A percentile compares a stretch with the other conserved stretches of the same genome.
Evolutionary conservation across 352 stramenopile genomes (phyloP).

Genomic region (Globisporangium alternatum): DNA sequence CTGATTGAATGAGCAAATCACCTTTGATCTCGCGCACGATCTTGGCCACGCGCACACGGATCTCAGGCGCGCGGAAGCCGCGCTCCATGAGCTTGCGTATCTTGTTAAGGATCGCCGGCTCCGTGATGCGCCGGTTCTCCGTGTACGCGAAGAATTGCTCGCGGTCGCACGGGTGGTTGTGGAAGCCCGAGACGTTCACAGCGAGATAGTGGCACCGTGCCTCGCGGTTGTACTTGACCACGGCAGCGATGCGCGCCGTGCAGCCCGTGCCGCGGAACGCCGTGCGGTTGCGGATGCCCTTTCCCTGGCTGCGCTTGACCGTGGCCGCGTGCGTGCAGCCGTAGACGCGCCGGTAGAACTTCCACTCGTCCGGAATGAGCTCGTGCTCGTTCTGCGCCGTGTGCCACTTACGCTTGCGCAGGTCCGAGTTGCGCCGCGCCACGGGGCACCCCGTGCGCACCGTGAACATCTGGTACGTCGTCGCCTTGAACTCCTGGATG

Average conservation of each 20-base stretch:
- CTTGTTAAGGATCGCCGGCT: neutral
- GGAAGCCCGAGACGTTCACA: neutral
- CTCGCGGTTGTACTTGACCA: neutral
- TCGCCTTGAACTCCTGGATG: conserved; percentile 2
- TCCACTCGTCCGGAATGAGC: conserved; percentile 1
- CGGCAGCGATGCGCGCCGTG: neutral
- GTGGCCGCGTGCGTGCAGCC: neutral
- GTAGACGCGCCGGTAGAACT: conserved; percentile 11
- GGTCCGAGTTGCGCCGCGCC: neutral
- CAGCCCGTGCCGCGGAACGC: neutral
- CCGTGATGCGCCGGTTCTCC: conserved; percentile 7
- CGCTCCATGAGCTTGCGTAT: too few relatives aligned
- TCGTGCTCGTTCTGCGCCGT: neutral
- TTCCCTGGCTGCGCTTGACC: neutral
- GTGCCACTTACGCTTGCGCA: neutral
- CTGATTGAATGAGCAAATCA: neutral
- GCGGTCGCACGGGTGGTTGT: conserved; percentile 8
- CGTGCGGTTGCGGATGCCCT: neutral
- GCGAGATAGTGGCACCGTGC: conserved; percentile 1
- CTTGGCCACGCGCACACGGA: too few relatives aligned
- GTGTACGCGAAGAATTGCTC: conserved; percentile 6
- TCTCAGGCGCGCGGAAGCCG: too few relatives aligned
- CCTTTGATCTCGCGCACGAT: conserved; percentile 1
- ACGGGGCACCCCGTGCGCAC: neutral
- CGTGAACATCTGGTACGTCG: conserved; percentile 30